Base-by-base conservation (phyloP, 805 yeast genomes). In the Myxozyma geophila region DNA sequence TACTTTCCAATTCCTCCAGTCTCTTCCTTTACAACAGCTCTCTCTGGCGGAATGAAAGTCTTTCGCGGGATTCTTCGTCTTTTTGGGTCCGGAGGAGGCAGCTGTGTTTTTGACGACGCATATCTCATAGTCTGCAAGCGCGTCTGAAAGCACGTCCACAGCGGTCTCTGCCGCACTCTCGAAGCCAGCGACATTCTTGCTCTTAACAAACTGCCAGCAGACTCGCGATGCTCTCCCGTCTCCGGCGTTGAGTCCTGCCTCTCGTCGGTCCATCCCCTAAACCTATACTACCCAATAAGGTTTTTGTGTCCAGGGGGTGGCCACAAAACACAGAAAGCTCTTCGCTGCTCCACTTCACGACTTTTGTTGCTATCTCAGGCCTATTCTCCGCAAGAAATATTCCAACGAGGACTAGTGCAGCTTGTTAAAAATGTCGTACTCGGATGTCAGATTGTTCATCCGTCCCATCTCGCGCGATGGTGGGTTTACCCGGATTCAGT, bases 401-500 rank as follows among this genome's bases (percentile, higher is more conserved):
- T 23, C 2, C 21, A 33, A 17, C 10, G 21, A 7, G 2, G 17
- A 7, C n/a, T 8, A 35, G 7, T 13, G 54, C 4, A 23, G 21
- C 17, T 17, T 43, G 5, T 37, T n/a, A 52, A 52, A 39, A 23
- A 64, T 64, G 67, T 55, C 66, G 12, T 64, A 65, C 49, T 67
- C 70, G 33, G 70, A 67, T 40, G 70, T 67, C 41, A 63, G 70
- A 19, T 28, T 62, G 41, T 67, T 54, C 49, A 51, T 67, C 28
- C 67, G 70, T 21, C 70, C 70, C n/a, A 55, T 67, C 49, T 48
- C 58, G 47, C 69, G 62, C 33, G 70, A 66, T 61, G 68, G 70
- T 67, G 54, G 37, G 67, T 66, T 51, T 15, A 9, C 19, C 17
- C 13, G 1, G 21, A 4, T 33, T 17, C n/a, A 7, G 21, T 40